phyloP scores from a whole-genome alignment of 441 rosid species.

The Bocquillonia castaneifolia region DNA sequence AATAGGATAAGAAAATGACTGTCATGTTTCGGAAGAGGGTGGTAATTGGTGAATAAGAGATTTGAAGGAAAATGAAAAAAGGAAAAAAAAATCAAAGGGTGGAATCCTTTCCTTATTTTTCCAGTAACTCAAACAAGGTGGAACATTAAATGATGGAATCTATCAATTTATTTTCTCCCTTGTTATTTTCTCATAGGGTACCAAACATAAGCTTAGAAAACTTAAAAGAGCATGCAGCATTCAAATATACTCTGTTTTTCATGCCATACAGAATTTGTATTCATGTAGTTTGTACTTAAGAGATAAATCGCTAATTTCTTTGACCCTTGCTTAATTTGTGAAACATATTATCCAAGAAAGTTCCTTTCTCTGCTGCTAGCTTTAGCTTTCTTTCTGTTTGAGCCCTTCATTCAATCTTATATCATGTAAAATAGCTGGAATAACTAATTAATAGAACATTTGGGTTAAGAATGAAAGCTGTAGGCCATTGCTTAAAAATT shows the following conservation, averaged over 20 bases:
- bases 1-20: too few relatives aligned
- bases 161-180: too few relatives aligned
- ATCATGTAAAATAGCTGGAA: background rate
- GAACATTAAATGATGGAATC: too few relatives aligned
- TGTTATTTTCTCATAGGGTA: too few relatives aligned
- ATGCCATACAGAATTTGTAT: background rate
- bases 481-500: background rate
- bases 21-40: too few relatives aligned
- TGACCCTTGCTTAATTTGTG: background rate
- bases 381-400: background rate
- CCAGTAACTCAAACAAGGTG: too few relatives aligned
- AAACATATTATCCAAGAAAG: background rate
- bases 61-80: background rate
- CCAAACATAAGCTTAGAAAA: too few relatives aligned
- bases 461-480: background rate
- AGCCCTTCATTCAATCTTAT: background rate
- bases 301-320: background rate
- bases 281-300: background rate
- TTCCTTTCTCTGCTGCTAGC: background rate
- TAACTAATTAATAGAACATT: background rate
- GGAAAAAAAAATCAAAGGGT: too few relatives aligned
- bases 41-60: too few relatives aligned
- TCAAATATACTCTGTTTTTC: background rate
- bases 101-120: too few relatives aligned
- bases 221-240: background rate